These are phyloP conservation scores for Myxozyma lipomycoides DNA, from an alignment of 805 yeast species.

Conservation along the genomic window DNA sequence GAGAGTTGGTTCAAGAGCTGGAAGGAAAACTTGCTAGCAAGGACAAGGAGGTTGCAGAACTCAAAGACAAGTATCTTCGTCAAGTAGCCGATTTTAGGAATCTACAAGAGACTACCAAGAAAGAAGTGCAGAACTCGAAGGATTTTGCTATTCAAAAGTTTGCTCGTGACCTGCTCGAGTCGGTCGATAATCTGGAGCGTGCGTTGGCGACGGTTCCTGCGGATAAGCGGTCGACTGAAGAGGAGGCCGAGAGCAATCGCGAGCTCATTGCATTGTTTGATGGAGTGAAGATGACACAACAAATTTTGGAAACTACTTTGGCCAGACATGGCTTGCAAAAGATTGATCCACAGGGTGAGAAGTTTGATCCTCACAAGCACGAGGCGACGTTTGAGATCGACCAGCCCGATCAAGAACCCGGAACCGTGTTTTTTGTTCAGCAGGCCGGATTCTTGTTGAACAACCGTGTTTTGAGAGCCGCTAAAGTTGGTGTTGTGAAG, in stretches of 20 bases:
- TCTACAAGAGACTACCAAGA: constrained; percentile 82
- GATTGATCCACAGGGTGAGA: constrained; percentile 78
- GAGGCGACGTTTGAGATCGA: constrained; percentile 90
- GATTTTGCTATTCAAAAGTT: constrained; percentile 90
- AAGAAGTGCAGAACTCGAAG: constrained; percentile 79
- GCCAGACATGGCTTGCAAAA: constrained; percentile 73
- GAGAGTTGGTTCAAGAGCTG: constrained; percentile 34
- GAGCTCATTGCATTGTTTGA: constrained; percentile 75
- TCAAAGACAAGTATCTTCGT: constrained; percentile 78
- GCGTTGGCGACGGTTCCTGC: constrained; percentile 64
- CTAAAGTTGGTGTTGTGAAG: constrained; percentile 92
- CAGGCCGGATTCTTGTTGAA: constrained; percentile 84
- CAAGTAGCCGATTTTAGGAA: constrained; percentile 90
- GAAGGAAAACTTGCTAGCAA: constrained; percentile 53
- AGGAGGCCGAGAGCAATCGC: constrained; percentile 49
- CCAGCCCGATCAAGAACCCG: constrained; percentile 83
- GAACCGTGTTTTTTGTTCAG: constrained; percentile 88
- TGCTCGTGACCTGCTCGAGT: constrained; percentile 83
- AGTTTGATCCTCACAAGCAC: constrained; percentile 85
- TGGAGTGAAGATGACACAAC: constrained; percentile 87
- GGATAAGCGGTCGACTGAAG: constrained; percentile 30
- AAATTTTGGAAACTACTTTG: constrained; percentile 79
- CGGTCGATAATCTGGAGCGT: constrained; percentile 84
- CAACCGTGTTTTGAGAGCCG: constrained; percentile 87
- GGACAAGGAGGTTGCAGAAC: constrained; percentile 63